Base-by-base conservation (phyloP, 1,139 yeast genomes). In the Hemisphaericaspora subhashii region DNA sequence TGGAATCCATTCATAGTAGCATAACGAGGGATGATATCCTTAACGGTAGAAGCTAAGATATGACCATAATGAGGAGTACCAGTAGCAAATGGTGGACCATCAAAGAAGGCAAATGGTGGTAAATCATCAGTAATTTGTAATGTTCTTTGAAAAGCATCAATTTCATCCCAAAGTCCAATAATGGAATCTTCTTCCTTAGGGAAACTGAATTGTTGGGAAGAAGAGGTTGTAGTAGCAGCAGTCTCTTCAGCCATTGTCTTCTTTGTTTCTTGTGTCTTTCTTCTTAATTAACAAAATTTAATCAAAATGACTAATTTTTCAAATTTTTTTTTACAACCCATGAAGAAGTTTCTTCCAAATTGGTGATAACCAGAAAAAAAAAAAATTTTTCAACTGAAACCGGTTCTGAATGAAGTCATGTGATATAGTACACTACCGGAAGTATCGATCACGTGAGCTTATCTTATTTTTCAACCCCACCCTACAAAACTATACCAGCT, bases 31-130 rank as follows among this genome's bases (percentile, higher is more conserved):
- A 92, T 90, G 51, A 92, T 87, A 70, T 92, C 99, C 74, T 90
- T 92, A 54, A 89, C 87, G 42, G 98, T 92, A 29, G 98, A 90
- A 3, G 98, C 94, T 63, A 94, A 74, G 58, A 92, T 84, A 60
- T 92, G 99, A 45, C 99, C 99, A 62, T 92, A 94, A 62, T 92
- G 99, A 34, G 99, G 99, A 28, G 97, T 87, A 60, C 98, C 98
- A 4, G 98, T 92, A 42, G 99, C 99, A 65, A 92, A 92, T 51
- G 99, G 99, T 10, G 99, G 99, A 24, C 99, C 99, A 66, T 92
- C 99, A 59, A 87, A 94, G 63, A 92, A 92, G 33, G 97, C 81
- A 64, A 90, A 92, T 41, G 83, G 85, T 29, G 95, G 95, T 51
- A 83, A 79, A 44, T 79, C 98, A 61, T 90, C 76, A 37, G 95